Base-by-base conservation (phyloP, 2,329 filamentous ascomycete species). In the Dactylella cylindrospora region DNA sequence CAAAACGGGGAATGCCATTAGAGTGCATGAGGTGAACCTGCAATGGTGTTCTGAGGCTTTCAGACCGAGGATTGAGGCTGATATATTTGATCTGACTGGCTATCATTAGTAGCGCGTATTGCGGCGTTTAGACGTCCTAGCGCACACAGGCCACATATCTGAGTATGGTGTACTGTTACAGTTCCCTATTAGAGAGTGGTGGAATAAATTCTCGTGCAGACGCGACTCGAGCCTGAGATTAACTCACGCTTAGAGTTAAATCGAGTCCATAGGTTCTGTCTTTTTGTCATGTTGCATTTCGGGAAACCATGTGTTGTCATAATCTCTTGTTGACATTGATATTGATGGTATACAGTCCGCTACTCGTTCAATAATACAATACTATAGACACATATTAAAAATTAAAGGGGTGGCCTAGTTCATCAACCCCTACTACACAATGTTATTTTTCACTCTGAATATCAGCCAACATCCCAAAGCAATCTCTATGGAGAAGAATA, bases 381-480 rank as follows among this genome's bases (percentile, higher is more conserved):
- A n/a, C n/a, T 22, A 26, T 33, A 28, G 6, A 9, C 19, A 32
- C 6, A 32, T 7, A 17, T 2, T 10, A 22, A 43, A 20, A 33
- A n/a, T n/a, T n/a, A n/a, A 33, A 9, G 8, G 13, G 20, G 10
- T 15, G 10, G 6, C 29, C n/a, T 35, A 49, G 38, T 6, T 28
- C 26, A 19, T 13, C 38, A 12, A 10, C 9, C 23, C 28, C 28
- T 33, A 62, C 54, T 43, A 62, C 33, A 54, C 35, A 54, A 31
- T 54, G 38, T 7, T 50, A 13, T 19, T 43, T 31, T 49, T 54
- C 13, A 49, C 49, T 46, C 39, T 51, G 13, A 64, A 55, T 15
- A 64, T 57, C n/a, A 64, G 35, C 59, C 59, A 64, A 41, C 59
- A 55, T 15, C 59, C 59, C 2, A 64, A 35, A 5, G 59, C 59